Evolutionary conservation across 192 early-diverging fungal species (phyloP).

Genomic region (Coemansia umbellata): DNA sequence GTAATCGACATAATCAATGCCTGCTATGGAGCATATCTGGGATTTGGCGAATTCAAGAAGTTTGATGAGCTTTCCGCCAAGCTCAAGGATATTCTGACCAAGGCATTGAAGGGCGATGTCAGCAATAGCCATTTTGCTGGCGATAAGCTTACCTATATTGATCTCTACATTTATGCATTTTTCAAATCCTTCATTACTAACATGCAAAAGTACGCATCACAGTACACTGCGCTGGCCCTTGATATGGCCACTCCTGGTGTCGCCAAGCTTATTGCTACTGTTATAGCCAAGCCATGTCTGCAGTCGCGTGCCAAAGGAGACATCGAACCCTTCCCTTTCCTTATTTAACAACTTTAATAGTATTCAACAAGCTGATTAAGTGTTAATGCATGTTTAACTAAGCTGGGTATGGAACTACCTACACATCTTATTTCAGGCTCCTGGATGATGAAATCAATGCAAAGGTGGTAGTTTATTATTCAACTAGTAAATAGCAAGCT

Average conservation of each 20-base stretch:
- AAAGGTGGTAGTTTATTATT: no score
- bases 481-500: no score
- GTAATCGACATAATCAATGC: slow-evolving; percentile 4
- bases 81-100: slow-evolving; percentile 32
- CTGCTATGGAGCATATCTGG: no score
- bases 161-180: slow-evolving; percentile 23
- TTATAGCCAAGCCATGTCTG: background rate
- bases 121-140: slow-evolving; percentile 50
- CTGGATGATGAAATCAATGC: no score
- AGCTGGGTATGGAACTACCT: no score
- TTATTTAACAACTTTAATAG: background rate
- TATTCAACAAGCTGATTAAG: no score
- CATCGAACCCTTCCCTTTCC: background rate
- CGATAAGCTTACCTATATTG: slow-evolving; percentile 38
- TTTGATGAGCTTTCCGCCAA: slow-evolving; percentile 21
- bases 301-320: background rate
- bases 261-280: background rate
- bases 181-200: slow-evolving; percentile 13
- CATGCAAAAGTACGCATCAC: background rate
- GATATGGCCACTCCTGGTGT: background rate
- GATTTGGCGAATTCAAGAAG: no score
- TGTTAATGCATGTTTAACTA: no score
- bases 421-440: no score
- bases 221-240: background rate
- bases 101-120: slow-evolving; percentile 48